Percentiles rank a stretch among this genome's conserved stretches.
phyloP scores from a whole-genome alignment of 2,329 filamentous ascomycete genomes.

The Exophiala oligosperma region DNA sequence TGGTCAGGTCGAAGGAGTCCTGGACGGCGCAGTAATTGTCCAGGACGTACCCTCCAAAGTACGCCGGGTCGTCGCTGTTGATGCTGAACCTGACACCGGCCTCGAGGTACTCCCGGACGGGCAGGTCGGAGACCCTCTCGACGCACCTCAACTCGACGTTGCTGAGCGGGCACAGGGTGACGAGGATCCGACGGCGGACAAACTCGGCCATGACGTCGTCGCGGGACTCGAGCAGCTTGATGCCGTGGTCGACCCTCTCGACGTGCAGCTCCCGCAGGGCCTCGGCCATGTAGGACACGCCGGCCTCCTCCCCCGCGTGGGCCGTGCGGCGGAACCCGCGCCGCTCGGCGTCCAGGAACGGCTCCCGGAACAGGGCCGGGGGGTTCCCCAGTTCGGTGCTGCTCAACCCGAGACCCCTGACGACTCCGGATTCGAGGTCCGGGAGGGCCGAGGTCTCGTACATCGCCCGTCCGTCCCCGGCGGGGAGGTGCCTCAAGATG shows the following conservation, averaged over 20 bases:
- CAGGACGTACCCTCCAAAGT: slow-evolving; percentile 73
- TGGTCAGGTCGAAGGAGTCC: slow-evolving; percentile 63
- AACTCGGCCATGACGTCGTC: slow-evolving; percentile 59
- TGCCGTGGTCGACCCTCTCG: slow-evolving; percentile 73
- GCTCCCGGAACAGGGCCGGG: slow-evolving; percentile 59
- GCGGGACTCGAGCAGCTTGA: slow-evolving; percentile 59
- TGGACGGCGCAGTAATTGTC: slow-evolving; percentile 77
- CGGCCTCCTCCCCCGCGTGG: slow-evolving; percentile 75
- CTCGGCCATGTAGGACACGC: slow-evolving; percentile 62
- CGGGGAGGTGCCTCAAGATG: slow-evolving; percentile 56
- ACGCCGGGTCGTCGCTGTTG: slow-evolving; percentile 73
- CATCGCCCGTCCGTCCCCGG: slow-evolving; percentile 18
- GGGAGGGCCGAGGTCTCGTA: slow-evolving; percentile 22
- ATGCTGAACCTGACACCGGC: slow-evolving; percentile 67
- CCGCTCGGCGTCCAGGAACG: slow-evolving; percentile 58
- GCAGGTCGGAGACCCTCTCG: slow-evolving; percentile 54
- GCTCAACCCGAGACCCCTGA: slow-evolving; percentile 67
- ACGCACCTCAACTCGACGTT: slow-evolving; percentile 67
- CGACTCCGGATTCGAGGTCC: slow-evolving; percentile 50
- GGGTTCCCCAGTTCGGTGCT: slow-evolving; percentile 60
- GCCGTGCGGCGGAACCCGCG: slow-evolving; percentile 64
- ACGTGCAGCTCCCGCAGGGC: slow-evolving; percentile 64
- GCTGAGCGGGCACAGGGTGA: slow-evolving; percentile 72
- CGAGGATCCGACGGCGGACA: slow-evolving; percentile 57
- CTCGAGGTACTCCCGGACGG: slow-evolving; percentile 64